Evolutionary conservation across 257 asterid genomes (phyloP), one percentile per base, ranked within the genome.

Genomic region (Nicotiana paniculata): DNA sequence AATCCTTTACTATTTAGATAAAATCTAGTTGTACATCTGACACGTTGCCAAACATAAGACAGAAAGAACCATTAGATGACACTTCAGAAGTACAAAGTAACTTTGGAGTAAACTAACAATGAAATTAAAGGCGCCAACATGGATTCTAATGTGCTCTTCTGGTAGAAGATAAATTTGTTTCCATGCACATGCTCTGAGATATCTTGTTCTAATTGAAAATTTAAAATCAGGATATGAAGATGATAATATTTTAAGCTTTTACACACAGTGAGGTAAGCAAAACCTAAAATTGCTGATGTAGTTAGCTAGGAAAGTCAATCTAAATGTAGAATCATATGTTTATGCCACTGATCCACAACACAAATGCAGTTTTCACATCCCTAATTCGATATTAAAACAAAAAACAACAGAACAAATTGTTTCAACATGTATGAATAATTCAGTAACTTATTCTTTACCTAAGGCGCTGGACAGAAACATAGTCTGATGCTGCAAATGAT

Each of bases 391-490:
- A n/a, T 18, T 72, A 46, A 6, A 46, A 46, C 59, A 46, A 72
- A 46, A 24, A 72, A 46, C 7, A 72, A 9, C 15, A 24, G 79
- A 72, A 46, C 13, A 72, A 46, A 72, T 70, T 11, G 37, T 24
- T 72, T 72, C 24, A 28, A 12, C 79, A 12, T 72, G 79, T 72
- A 72, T 72, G 21, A 24, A 72, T 43, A 72, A 68, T 46, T 72
- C 61, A 43, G 13, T 46, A 72, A 53, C 61, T 43, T 35, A 30
- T 26, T 79, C n/a, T 84, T 85, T 83, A 92, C 99, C 99, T 90
- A 65, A 94, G 92, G 85, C 99, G 83, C 87, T 96, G 99, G 81
- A 97, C 97, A 87, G 98, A 88, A 82, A 94, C 97, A 85, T 93
- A 96, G 64, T 96, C 98, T 72, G 91, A 82, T 68, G 97, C 98